phyloP scores from a whole-genome alignment of 2,329 filamentous ascomycete species.

The Ustilaginoidea virens region DNA sequence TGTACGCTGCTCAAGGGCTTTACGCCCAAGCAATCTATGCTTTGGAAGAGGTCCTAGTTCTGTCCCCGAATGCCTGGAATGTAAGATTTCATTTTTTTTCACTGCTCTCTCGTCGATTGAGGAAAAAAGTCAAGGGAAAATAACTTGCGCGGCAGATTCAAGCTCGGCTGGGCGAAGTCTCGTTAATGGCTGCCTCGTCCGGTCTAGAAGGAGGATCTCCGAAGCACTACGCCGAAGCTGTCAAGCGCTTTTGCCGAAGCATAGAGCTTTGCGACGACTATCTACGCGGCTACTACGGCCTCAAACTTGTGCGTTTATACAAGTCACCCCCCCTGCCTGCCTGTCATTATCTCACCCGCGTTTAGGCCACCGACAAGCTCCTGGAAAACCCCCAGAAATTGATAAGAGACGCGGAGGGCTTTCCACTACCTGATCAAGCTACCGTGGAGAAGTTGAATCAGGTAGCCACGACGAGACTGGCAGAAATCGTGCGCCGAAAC shows the following conservation, averaged over 20 bases:
- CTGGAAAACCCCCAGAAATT: conserved; percentile 26
- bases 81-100: conserved; percentile 34
- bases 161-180: conserved; percentile 69
- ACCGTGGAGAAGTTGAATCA: conserved; percentile 56
- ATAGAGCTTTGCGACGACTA: conserved; percentile 92
- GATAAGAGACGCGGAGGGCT: conserved; percentile 33
- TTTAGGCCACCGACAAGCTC: conserved; percentile 35
- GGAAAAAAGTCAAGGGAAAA: not conserved
- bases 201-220: conserved; percentile 23
- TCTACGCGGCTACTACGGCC: conserved; percentile 78
- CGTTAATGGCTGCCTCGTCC: conserved; percentile 51
- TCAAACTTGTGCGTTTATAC: conserved; percentile 62
- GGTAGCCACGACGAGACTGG: conserved; percentile 56
- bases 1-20: conserved; percentile 68
- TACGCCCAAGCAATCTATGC: conserved; percentile 76
- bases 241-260: conserved; percentile 78
- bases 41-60: conserved; percentile 76
- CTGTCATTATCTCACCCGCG: too few species aligned
- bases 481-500: conserved; percentile 57
- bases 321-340: too few species aligned
- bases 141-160: conserved; percentile 48
- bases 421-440: conserved; percentile 37
- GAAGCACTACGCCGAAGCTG: conserved; percentile 50
- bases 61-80: conserved; percentile 91
- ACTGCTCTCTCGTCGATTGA: not conserved